A percentile compares a stretch with the other conserved stretches of the same genome.
Evolutionary conservation across 495 filamentous ascomycete genomes (phyloP).

Genomic region (Penicillium lividum): DNA sequence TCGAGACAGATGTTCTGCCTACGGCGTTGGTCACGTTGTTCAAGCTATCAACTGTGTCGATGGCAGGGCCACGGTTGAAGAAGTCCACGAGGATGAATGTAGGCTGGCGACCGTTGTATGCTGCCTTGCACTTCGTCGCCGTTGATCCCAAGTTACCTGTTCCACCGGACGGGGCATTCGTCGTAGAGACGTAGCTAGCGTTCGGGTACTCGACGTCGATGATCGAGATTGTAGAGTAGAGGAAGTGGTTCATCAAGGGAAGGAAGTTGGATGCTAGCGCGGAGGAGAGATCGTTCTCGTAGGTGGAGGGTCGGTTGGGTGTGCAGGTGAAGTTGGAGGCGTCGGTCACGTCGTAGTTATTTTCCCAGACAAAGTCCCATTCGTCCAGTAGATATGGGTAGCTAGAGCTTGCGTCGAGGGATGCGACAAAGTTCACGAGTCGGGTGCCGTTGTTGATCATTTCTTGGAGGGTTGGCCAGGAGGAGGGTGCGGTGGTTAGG

Average conservation of each 20-base stretch:
- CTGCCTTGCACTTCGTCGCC: slow-evolving; percentile 51
- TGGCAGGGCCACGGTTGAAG: slow-evolving; percentile 62
- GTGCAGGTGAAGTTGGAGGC: slow-evolving; percentile 64
- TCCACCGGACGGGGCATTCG: slow-evolving; percentile 56
- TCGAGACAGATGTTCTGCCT: slow-evolving; percentile 39
- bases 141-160: slow-evolving; percentile 63
- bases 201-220: slow-evolving; percentile 62
- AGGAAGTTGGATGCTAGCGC: slow-evolving; percentile 51
- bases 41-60: slow-evolving; percentile 61
- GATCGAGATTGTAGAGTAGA: slow-evolving; percentile 46
- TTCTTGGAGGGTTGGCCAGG: slow-evolving; percentile 69
- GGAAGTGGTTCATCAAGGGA: slow-evolving; percentile 73
- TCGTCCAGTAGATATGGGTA: slow-evolving; percentile 72
- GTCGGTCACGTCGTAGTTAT: slow-evolving; percentile 67
- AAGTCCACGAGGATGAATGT: slow-evolving; percentile 76
- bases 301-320: slow-evolving; percentile 59
- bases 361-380: slow-evolving; percentile 77
- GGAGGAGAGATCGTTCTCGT: slow-evolving; percentile 41
- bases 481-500: slow-evolving; percentile 36
- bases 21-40: slow-evolving; percentile 58
- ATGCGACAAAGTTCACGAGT: slow-evolving; percentile 66
- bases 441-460: slow-evolving; percentile 66
- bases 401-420: slow-evolving; percentile 42
- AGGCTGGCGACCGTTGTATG: slow-evolving; percentile 57
- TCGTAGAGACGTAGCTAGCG: slow-evolving; percentile 54